A percentile compares a stretch with the other conserved stretches of the same genome.
Conservation (phyloP, 2,329 filamentous ascomycete species). For the Lecanicillium sp. region DNA sequence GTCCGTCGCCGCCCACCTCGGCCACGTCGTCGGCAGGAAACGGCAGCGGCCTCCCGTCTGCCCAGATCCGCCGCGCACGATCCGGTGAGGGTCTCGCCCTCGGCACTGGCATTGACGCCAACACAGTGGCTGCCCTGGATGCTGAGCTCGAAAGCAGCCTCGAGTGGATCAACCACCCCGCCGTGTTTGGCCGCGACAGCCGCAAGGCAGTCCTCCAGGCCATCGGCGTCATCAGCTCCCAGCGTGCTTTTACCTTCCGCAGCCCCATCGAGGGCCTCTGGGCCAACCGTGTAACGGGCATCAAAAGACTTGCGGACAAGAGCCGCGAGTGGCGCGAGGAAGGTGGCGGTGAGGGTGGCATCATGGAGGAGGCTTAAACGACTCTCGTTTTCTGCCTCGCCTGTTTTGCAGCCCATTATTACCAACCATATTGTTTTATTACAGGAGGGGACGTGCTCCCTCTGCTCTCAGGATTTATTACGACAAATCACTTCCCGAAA, state of each 20-base stretch:
- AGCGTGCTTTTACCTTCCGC: constrained; percentile 88
- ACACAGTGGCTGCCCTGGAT: constrained; percentile 80
- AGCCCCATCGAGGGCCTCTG: constrained; percentile 85
- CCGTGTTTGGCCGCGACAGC: constrained; percentile 87
- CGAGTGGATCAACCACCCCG: constrained; percentile 97
- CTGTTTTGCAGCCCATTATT: background rate
- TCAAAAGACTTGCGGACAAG: constrained; percentile 74
- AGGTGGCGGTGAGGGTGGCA: constrained; percentile 64
- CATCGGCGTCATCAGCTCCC: constrained; percentile 92
- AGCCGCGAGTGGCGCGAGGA: constrained; percentile 90
- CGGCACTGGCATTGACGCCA: constrained; percentile 72
- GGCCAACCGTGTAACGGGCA: constrained; percentile 74
- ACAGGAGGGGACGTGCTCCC: background rate
- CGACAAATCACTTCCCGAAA: background rate
- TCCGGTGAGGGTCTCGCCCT: constrained; percentile 55
- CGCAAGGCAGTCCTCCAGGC: constrained; percentile 94
- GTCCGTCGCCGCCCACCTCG: constrained; percentile 49
- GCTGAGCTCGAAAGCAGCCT: constrained; percentile 82
- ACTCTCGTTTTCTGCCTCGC: background rate
- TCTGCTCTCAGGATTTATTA: constrained; percentile 4
- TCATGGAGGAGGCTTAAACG: constrained; percentile 52
- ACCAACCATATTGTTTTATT: background rate
- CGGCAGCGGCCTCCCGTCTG: constrained; percentile 29
- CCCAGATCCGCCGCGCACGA: constrained; percentile 43
- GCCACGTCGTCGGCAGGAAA: constrained; percentile 36